Evolutionary conservation across 2,329 filamentous ascomycete genomes (phyloP).

Genomic region (Venturia nashicola): DNA sequence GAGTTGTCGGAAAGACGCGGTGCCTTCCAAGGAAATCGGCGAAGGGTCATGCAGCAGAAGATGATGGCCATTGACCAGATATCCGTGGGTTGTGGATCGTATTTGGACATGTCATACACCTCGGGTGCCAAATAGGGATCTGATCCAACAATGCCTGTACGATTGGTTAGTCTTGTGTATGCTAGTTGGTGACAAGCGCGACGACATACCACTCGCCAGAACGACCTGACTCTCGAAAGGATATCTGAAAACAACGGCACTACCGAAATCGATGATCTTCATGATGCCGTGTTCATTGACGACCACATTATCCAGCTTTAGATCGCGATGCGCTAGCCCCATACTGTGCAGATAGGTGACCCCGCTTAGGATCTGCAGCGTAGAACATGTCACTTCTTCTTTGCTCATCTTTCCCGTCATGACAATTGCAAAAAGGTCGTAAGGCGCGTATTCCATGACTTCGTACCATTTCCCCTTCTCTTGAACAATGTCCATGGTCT

Average conservation of each 20-base stretch:
- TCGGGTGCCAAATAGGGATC: constrained; percentile 96
- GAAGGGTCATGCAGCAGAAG: constrained; percentile 95
- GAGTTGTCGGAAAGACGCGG: constrained; percentile 87
- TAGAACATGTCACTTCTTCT: constrained; percentile 81
- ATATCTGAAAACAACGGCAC: constrained; percentile 92
- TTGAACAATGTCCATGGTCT: constrained; percentile 91
- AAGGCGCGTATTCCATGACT: constrained; percentile 98
- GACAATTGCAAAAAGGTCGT: constrained; percentile 90
- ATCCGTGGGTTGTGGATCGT: constrained; percentile 87
- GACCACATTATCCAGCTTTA: constrained; percentile 96
- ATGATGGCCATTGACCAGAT: constrained; percentile 98
- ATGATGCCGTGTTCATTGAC: constrained; percentile 94
- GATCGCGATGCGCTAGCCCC: constrained; percentile 84
- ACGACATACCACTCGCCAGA: constrained; percentile 58
- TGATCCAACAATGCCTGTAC: constrained; percentile 62
- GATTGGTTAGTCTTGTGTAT: background rate
- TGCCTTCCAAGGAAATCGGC: constrained; percentile 94
- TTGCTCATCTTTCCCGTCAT: constrained; percentile 97
- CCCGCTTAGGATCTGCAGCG: constrained; percentile 87
- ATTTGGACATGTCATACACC: constrained; percentile 86
- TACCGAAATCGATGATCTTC: constrained; percentile 99
- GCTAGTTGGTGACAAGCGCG: background rate
- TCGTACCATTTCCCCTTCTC: constrained; percentile 94
- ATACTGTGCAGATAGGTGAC: constrained; percentile 92
- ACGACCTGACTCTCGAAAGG: constrained; percentile 88